Conservation (phyloP, 140 eudicot genomes). For the Oenanthe javanica region DNA sequence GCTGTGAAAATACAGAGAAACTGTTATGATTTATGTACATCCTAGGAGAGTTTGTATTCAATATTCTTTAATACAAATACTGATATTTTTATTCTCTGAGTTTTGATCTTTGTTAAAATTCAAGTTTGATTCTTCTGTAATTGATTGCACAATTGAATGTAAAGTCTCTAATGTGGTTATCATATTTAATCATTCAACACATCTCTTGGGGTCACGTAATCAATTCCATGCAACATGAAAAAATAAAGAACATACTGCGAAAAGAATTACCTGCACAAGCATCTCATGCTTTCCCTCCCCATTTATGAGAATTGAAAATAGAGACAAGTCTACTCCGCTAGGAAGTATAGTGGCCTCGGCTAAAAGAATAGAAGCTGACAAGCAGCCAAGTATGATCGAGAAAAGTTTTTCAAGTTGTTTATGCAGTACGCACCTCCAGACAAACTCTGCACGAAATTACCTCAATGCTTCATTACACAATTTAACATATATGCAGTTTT, state of each 20-base stretch:
- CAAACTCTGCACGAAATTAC: slow-evolving; percentile 43
- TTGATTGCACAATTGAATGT: neutral
- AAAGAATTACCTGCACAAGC: slow-evolving; percentile 67
- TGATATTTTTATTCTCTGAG: too few species aligned
- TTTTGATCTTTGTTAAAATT: too few species aligned
- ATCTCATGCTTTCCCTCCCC: slow-evolving; percentile 44
- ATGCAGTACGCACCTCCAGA: slow-evolving; percentile 73
- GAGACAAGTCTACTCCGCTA: slow-evolving; percentile 74
- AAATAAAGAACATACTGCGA: neutral
- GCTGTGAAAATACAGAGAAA: too few species aligned
- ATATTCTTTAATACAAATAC: too few species aligned
- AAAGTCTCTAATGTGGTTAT: neutral
- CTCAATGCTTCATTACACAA: neutral
- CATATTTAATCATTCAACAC: neutral
- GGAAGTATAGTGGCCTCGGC: slow-evolving; percentile 90
- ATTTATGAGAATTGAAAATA: slow-evolving; percentile 62
- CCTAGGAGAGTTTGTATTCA: too few species aligned
- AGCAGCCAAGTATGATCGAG: slow-evolving; percentile 64
- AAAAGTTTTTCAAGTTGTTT: slow-evolving; percentile 54
- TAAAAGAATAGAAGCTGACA: slow-evolving; percentile 78
- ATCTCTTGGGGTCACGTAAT: neutral
- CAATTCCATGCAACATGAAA: neutral
- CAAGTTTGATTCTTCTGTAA: too few species aligned
- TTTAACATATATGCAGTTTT: neutral
- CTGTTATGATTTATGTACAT: too few species aligned